Conservation (phyloP, 805 yeast species). For the Jamesozyma spencerorum region DNA sequence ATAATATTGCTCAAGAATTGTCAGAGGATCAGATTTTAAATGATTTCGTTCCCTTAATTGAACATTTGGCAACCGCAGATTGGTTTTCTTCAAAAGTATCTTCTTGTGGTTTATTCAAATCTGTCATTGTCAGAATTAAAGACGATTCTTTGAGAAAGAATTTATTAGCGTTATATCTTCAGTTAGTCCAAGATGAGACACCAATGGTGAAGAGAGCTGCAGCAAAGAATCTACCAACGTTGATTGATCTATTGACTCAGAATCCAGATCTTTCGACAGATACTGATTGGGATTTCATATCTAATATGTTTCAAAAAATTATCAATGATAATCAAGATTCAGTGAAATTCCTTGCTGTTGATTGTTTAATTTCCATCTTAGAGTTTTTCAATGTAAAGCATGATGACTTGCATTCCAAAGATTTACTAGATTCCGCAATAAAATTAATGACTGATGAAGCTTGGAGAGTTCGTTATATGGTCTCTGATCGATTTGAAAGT, state of each 20-base stretch:
- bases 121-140: slow-evolving; percentile 50
- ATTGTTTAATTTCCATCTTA: slow-evolving; percentile 75
- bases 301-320: slow-evolving; percentile 72
- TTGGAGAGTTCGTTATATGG: slow-evolving; percentile 98
- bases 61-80: slow-evolving; percentile 71
- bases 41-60: slow-evolving; percentile 66
- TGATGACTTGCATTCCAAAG: slow-evolving; percentile 51
- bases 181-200: slow-evolving; percentile 77
- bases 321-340: slow-evolving; percentile 88
- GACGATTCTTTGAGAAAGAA: slow-evolving; percentile 47
- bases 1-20: slow-evolving; percentile 56
- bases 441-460: slow-evolving; percentile 77
- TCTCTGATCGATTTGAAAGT: slow-evolving; percentile 83
- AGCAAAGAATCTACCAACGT: slow-evolving; percentile 69
- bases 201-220: slow-evolving; percentile 98
- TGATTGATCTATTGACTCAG: slow-evolving; percentile 52
- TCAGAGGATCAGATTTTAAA: slow-evolving; percentile 53
- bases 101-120: slow-evolving; percentile 76
- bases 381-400: slow-evolving; percentile 51
- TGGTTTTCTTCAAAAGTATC: slow-evolving; percentile 95
- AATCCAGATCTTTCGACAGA: slow-evolving; percentile 39
- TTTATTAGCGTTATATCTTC: slow-evolving; percentile 56
- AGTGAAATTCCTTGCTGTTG: slow-evolving; percentile 83
- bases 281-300: slow-evolving; percentile 66
- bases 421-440: slow-evolving; percentile 55